Conservation (phyloP, 306 rosid species). For the Cucurbita argyrosperma region DNA sequence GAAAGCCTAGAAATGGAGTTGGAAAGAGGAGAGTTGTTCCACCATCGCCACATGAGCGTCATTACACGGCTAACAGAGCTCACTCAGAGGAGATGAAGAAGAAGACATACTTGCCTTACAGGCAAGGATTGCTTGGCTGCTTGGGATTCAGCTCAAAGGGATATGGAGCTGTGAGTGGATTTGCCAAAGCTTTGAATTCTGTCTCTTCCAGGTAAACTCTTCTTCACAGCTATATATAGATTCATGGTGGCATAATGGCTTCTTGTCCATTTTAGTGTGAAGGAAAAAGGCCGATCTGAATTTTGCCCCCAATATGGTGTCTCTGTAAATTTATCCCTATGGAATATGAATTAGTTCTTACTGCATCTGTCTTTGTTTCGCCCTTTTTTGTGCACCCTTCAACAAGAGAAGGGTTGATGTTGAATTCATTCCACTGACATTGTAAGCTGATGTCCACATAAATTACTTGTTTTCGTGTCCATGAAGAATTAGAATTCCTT, state of each 20-base stretch:
- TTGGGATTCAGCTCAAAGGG: conserved; percentile 90
- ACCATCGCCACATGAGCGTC: conserved; percentile 73
- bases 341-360: background rate
- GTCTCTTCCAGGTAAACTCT: conserved; percentile 59
- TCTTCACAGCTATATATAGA: conserved; percentile 4
- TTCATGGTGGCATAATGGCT: background rate
- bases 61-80: conserved; percentile 71
- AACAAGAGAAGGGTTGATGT: background rate
- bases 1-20: conserved; percentile 54
- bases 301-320: background rate
- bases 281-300: background rate
- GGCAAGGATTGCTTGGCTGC: conserved; percentile 80
- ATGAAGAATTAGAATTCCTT: background rate
- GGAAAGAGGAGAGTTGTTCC: conserved; percentile 60
- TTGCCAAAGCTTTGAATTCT: conserved; percentile 81
- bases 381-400: background rate
- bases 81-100: conserved; percentile 79
- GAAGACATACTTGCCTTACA: conserved; percentile 81
- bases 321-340: conserved; percentile 4
- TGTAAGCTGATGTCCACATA: background rate
- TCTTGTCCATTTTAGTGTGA: conserved; percentile 2
- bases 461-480: background rate
- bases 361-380: background rate
- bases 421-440: background rate
- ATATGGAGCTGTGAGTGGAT: conserved; percentile 82